A percentile compares a stretch with the other conserved stretches of the same genome.
Evolutionary conservation across 2,329 filamentous ascomycete genomes (phyloP).

Genomic region (Penicillium sp.): DNA sequence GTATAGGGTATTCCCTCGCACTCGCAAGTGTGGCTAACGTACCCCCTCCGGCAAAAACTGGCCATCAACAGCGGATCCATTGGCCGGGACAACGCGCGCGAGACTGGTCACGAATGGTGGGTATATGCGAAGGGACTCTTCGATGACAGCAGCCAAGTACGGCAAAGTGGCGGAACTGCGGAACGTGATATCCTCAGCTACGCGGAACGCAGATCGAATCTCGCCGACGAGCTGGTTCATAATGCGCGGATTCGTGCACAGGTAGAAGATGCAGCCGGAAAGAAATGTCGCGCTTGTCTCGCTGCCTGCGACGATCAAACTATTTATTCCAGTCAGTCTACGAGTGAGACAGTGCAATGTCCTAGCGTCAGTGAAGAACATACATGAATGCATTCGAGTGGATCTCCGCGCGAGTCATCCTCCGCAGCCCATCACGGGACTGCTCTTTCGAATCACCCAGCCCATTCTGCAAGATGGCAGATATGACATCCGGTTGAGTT

Average conservation of each 20-base stretch:
- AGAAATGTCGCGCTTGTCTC: slow-evolving; percentile 47
- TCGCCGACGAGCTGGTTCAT: slow-evolving; percentile 24
- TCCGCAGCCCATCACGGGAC: slow-evolving; percentile 15
- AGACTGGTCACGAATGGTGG: slow-evolving; percentile 42
- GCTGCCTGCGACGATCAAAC: slow-evolving; percentile 39
- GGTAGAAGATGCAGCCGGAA: slow-evolving; percentile 36
- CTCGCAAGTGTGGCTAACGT: not conserved
- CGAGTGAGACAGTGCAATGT: no score
- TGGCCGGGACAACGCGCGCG: slow-evolving; percentile 28
- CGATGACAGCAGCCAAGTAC: slow-evolving; percentile 51
- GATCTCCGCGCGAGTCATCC: slow-evolving; percentile 26
- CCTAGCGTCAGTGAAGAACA: not conserved
- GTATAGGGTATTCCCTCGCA: not conserved
- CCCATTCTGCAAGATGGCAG: slow-evolving; percentile 25
- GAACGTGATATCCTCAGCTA: slow-evolving; percentile 35
- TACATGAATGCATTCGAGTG: slow-evolving; percentile 30
- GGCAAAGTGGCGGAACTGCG: slow-evolving; percentile 30
- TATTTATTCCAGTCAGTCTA: not conserved
- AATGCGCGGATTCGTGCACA: slow-evolving; percentile 23
- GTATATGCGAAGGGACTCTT: slow-evolving; percentile 51
- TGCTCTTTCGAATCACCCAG: slow-evolving; percentile 20
- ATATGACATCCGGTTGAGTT: slow-evolving; percentile 28
- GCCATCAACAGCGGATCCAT: slow-evolving; percentile 36
- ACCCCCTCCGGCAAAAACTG: slow-evolving; percentile 34
- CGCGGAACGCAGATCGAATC: slow-evolving; percentile 26